Conservation (phyloP, 805 yeast genomes). For the Crinitomyces ghanaensis region DNA sequence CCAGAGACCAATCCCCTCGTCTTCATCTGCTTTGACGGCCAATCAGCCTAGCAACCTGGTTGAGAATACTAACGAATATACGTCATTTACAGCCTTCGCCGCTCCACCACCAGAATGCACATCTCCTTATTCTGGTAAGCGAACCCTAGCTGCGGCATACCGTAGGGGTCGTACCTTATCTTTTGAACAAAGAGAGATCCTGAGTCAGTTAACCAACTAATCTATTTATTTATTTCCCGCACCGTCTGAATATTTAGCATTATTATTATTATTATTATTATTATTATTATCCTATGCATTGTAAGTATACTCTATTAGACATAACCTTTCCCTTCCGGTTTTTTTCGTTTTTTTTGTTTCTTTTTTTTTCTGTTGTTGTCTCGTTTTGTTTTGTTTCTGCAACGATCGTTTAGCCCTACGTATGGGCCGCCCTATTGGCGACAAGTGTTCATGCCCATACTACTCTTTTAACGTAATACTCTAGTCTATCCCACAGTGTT, state of each 20-base stretch:
- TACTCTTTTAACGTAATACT: slow-evolving; percentile 28
- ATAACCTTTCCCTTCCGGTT: too few relatives aligned
- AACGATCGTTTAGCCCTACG: too few relatives aligned
- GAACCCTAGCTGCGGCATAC: slow-evolving; percentile 5
- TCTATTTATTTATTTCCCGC: too few relatives aligned
- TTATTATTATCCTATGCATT: too few relatives aligned
- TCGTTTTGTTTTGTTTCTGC: too few relatives aligned
- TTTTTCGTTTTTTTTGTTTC: too few relatives aligned
- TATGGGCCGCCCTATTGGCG: background rate
- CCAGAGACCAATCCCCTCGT: background rate
- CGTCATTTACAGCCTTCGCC: too few relatives aligned
- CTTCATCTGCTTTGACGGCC: slow-evolving; percentile 3
- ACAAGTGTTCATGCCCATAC: slow-evolving; percentile 31
- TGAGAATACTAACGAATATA: slow-evolving; percentile 14
- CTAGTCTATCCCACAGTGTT: slow-evolving; percentile 27
- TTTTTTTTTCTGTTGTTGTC: too few relatives aligned
- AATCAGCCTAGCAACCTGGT: slow-evolving; percentile 3
- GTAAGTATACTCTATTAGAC: too few relatives aligned
- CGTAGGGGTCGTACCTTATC: slow-evolving; percentile 32
- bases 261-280: too few relatives aligned
- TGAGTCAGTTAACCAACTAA: slow-evolving; percentile 38
- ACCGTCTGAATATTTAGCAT: too few relatives aligned
- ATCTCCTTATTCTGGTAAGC: slow-evolving; percentile 13
- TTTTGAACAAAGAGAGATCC: slow-evolving; percentile 41
- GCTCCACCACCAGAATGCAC: too few relatives aligned